phyloP scores from a whole-genome alignment of 176 grass and related monocot species.

The Metroxylon sagu region DNA sequence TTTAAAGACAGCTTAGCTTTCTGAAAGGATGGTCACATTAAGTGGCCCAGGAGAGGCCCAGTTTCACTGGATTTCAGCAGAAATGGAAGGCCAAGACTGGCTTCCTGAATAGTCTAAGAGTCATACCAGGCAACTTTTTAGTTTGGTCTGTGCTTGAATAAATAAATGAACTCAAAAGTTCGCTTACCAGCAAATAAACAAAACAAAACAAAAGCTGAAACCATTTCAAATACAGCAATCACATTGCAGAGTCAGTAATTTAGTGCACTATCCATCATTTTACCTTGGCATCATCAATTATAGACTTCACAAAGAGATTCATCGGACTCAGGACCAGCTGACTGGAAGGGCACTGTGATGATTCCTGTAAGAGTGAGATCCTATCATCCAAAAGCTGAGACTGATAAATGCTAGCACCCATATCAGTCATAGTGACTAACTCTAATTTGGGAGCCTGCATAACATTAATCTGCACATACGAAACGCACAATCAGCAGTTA shows the following conservation, averaged over 20 bases:
- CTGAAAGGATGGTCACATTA: no score
- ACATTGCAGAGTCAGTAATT: background rate
- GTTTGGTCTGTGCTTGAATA: no score
- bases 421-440: background rate
- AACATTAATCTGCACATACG: background rate
- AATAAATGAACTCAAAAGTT: no score
- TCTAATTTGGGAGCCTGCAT: background rate
- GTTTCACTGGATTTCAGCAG: no score
- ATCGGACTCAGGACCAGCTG: background rate
- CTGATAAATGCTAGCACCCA: background rate
- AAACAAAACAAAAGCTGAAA: no score
- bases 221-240: background rate
- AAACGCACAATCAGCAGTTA: no score
- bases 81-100: no score
- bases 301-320: background rate
- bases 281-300: background rate
- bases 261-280: background rate
- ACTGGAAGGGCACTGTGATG: background rate
- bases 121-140: no score
- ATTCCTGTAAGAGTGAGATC: background rate
- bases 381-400: background rate
- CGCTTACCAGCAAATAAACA: no score
- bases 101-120: no score
- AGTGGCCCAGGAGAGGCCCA: no score
- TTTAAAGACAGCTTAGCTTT: no score